Conservation (phyloP, 1,284 basidiomycete species). For the Fomes fomentarius region DNA sequence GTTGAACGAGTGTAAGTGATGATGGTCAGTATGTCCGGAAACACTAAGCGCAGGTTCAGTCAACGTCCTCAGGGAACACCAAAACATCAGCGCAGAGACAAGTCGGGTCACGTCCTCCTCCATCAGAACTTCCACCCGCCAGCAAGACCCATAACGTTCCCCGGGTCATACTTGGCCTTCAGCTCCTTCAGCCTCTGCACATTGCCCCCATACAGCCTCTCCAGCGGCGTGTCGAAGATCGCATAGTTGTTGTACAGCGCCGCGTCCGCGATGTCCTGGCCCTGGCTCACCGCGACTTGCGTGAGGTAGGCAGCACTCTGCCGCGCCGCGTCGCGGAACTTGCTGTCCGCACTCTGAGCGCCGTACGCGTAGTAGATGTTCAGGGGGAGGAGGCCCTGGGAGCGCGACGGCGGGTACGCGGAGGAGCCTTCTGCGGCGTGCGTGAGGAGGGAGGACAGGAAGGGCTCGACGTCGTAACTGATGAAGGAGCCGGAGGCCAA, state of each 20-base stretch:
- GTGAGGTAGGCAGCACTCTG: constrained; percentile 42
- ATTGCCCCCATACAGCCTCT: constrained; percentile 52
- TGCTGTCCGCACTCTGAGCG: constrained; percentile 35
- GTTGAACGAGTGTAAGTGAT: too few species aligned
- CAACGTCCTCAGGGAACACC: too few species aligned
- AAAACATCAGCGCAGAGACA: too few species aligned
- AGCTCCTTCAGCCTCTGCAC: constrained; percentile 41
- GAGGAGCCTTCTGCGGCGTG: constrained; percentile 40
- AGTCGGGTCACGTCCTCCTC: too few species aligned
- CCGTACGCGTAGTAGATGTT: constrained; percentile 54
- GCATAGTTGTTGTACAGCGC: constrained; percentile 59
- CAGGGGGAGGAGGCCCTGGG: constrained; percentile 43
- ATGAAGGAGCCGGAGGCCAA: constrained; percentile 31
- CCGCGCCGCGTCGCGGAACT: constrained; percentile 42
- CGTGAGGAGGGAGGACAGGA: constrained; percentile 47
- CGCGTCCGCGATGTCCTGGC: constrained; percentile 44
- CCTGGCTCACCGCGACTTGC: constrained; percentile 42
- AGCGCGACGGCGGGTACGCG: constrained; percentile 52
- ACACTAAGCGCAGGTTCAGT: too few species aligned
- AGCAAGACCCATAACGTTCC: constrained; percentile 58
- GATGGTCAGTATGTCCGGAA: too few species aligned
- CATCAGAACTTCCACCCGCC: constrained; percentile 49
- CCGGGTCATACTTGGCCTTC: constrained; percentile 49
- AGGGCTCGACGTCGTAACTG: constrained; percentile 60
- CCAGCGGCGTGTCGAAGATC: constrained; percentile 46